Conservation (phyloP, 257 asterid genomes). For the Lithospermum erythrorhizon region DNA sequence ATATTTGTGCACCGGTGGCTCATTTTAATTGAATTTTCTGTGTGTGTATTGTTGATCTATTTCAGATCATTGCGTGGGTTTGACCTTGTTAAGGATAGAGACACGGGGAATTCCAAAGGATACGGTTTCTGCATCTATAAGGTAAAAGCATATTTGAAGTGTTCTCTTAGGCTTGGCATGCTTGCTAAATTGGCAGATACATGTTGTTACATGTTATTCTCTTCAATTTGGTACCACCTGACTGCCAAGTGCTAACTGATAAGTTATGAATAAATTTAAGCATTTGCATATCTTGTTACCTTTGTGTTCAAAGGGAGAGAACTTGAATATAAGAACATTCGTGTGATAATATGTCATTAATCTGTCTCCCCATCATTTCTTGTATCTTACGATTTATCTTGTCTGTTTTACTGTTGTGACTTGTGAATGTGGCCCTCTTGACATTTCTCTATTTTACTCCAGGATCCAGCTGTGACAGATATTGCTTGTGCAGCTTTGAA, state of each 20-base stretch:
- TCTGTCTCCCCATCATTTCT: not conserved
- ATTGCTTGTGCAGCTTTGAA: slow-evolving; percentile 97
- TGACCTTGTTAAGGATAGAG: slow-evolving; percentile 93
- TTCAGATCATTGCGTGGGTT: slow-evolving; percentile 60
- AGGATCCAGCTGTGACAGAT: slow-evolving; percentile 85
- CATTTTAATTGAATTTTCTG: not conserved
- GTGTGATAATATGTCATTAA: not conserved
- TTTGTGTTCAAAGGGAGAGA: not conserved
- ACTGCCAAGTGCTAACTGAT: too few species aligned
- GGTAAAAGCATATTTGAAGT: not conserved
- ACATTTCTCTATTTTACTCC: slow-evolving; percentile 9
- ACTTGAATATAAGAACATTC: too few species aligned
- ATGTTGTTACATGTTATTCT: not conserved
- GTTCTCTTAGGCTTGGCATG: not conserved
- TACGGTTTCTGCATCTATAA: slow-evolving; percentile 89
- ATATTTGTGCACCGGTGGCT: not conserved
- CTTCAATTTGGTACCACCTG: not conserved
- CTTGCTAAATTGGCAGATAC: not conserved
- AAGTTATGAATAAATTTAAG: not conserved
- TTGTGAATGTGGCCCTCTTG: not conserved
- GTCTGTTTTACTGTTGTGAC: not conserved
- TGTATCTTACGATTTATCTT: not conserved
- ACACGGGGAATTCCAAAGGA: slow-evolving; percentile 98
- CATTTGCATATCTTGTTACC: not conserved
- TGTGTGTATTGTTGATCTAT: not conserved